Conservation (phyloP, 441 rosid species). For the Brassica balearica region DNA sequence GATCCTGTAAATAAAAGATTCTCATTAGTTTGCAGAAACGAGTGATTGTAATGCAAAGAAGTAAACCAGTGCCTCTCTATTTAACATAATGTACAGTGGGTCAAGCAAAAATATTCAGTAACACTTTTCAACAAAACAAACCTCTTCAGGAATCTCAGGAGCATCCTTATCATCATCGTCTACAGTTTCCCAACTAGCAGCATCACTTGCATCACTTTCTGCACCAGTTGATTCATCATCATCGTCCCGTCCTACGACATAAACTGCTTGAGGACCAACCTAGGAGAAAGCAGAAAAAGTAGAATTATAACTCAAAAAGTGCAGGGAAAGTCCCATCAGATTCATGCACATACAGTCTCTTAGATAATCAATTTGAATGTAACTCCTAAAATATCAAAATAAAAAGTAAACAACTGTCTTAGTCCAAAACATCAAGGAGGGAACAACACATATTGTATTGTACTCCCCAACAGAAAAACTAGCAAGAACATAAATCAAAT, state of each 20-base stretch:
- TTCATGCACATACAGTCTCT: too few species aligned
- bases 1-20: constrained; percentile 58
- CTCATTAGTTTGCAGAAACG: constrained; percentile 26
- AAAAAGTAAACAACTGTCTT: not conserved
- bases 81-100: constrained; percentile 3
- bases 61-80: constrained; percentile 9
- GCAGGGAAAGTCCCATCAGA: too few species aligned
- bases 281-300: too few species aligned
- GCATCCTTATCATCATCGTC: too few species aligned
- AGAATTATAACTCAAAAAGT: too few species aligned
- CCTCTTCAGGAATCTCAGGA: too few species aligned
- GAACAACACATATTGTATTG: not conserved
- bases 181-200: too few species aligned
- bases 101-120: not conserved
- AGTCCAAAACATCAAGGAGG: constrained; percentile 12
- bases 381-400: constrained; percentile 41
- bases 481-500: not conserved
- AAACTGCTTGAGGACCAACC: too few species aligned
- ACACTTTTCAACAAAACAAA: too few species aligned
- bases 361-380: not conserved
- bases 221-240: too few species aligned
- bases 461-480: not conserved
- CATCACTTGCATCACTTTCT: too few species aligned
- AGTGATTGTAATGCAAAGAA: not conserved
- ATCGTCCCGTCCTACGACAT: too few species aligned